Base-by-base conservation (phyloP, 345 rosid species). In the Brassica rapa region DNA sequence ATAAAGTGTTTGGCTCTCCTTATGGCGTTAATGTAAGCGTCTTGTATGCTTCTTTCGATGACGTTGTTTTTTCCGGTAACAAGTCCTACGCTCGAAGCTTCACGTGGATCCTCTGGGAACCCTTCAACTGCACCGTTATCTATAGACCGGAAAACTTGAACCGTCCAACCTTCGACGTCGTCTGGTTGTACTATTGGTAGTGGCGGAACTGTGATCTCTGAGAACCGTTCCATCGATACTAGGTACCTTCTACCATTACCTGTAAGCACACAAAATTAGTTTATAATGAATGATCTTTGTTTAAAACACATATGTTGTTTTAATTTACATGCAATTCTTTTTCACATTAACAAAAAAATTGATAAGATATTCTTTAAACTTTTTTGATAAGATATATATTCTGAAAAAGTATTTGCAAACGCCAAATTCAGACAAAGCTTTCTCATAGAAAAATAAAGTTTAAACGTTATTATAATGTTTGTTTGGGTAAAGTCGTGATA, bases 11-110 rank as follows among this genome's bases (percentile, higher is more conserved):
- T 88, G 6, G 97, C 96, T 67, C 97, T 81, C 8, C 98, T 83
- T 64, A 91, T 93, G 5, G 92, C 96, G 2, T 83, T 84, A 70
- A 94, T 86, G 56, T 90, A 92, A 37, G 93, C 96, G 66, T 94
- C 96, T 76, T 94, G 97, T 70, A 91, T 84, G 93, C 97, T 89
- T 81, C 83, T 67, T 15, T 93, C 97, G 4, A 93, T 84, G 62
- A 89, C 74, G 27, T 70, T 84, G 8, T 84, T 84, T 77, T 90
- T 94, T 1, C 88, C 93, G 3, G 82, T 77, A 0, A 87, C 66
- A 15, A 92, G 90, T 39, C 97, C 97, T 1, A 77, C 1, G 5
- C 60, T 70, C 0, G 82, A 65, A 62, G 87, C 91, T 11, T 82
- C 83, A 0, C 83, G 39, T 43, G 81, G 84, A 49, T 81, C 70